Conservation (phyloP, 305 asterid species). For the Solanum hybrid region DNA sequence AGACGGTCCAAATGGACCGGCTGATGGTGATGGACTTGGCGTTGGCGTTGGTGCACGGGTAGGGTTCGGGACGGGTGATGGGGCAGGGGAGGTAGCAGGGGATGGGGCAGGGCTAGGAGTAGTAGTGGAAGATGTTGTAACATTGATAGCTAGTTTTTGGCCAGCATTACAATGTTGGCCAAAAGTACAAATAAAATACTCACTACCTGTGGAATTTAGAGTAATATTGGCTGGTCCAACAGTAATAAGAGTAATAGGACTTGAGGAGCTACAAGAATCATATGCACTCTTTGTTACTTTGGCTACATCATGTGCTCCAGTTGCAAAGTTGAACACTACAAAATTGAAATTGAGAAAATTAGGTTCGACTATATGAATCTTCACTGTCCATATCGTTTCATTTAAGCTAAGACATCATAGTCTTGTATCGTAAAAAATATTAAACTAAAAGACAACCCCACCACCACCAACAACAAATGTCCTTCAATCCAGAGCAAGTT, state of each 20-base stretch:
- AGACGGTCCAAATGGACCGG: background rate
- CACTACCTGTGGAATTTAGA: slow-evolving; percentile 27
- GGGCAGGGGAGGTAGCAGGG: slow-evolving; percentile 3
- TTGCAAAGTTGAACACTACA: slow-evolving; percentile 58
- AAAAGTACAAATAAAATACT: slow-evolving; percentile 53
- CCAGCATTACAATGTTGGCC: slow-evolving; percentile 44
- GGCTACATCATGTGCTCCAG: slow-evolving; percentile 41
- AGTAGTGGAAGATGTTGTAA: slow-evolving; percentile 23
- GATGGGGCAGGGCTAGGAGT: slow-evolving; percentile 20
- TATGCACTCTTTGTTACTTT: slow-evolving; percentile 28
- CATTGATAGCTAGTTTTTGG: slow-evolving; percentile 49
- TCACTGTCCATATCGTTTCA: background rate
- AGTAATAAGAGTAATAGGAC: slow-evolving; percentile 19
- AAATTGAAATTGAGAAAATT: background rate
- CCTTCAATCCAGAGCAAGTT: background rate
- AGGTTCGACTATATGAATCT: background rate
- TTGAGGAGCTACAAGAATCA: slow-evolving; percentile 27
- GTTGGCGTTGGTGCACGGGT: slow-evolving; percentile 11
- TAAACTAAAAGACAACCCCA: background rate
- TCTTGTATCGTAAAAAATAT: background rate
- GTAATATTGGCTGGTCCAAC: slow-evolving; percentile 38
- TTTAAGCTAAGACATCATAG: background rate
- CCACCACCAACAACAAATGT: background rate
- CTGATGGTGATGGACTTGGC: background rate
- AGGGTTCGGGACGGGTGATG: slow-evolving; percentile 6